Percentiles rank a stretch among this genome's conserved stretches.
Conservation (phyloP, 805 yeast genomes). For the Wickerhamiella lipophila region DNA sequence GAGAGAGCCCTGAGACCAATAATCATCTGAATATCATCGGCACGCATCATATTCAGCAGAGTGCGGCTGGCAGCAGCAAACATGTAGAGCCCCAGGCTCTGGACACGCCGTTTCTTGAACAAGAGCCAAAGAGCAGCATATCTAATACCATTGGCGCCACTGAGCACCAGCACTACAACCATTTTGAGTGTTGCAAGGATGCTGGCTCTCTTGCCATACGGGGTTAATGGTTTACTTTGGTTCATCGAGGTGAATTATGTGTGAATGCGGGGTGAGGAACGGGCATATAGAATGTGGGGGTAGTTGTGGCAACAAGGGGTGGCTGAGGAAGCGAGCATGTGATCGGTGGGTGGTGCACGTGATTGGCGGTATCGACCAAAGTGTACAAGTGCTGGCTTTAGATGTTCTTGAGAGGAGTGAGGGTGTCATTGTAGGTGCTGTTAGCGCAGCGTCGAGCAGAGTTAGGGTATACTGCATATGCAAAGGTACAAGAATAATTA, state of each 20-base stretch:
- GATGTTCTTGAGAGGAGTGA: no score
- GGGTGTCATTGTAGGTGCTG: no score
- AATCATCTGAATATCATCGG: slow-evolving; percentile 71
- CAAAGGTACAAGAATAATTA: no score
- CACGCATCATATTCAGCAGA: slow-evolving; percentile 1
- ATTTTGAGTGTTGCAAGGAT: background rate
- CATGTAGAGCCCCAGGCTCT: slow-evolving; percentile 1
- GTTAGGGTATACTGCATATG: no score
- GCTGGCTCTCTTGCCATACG: slow-evolving; percentile 8
- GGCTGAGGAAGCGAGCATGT: background rate
- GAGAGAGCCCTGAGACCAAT: slow-evolving; percentile 34
- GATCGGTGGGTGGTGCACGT: no score
- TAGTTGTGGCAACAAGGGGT: background rate
- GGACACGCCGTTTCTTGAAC: background rate
- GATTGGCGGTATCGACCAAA: no score
- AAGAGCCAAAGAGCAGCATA: slow-evolving; percentile 3
- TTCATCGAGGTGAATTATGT: background rate
- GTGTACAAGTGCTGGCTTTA: no score
- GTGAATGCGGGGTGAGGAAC: background rate
- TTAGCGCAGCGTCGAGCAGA: no score
- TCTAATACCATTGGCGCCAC: background rate
- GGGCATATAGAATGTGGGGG: background rate
- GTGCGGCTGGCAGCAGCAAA: slow-evolving; percentile 11
- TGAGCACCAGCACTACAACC: background rate
- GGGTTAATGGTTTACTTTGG: background rate